Percentiles rank a stretch among this genome's conserved stretches.
Evolutionary conservation across 805 yeast species (phyloP).

Genomic region (Lipomyces spencermartinsiae): DNA sequence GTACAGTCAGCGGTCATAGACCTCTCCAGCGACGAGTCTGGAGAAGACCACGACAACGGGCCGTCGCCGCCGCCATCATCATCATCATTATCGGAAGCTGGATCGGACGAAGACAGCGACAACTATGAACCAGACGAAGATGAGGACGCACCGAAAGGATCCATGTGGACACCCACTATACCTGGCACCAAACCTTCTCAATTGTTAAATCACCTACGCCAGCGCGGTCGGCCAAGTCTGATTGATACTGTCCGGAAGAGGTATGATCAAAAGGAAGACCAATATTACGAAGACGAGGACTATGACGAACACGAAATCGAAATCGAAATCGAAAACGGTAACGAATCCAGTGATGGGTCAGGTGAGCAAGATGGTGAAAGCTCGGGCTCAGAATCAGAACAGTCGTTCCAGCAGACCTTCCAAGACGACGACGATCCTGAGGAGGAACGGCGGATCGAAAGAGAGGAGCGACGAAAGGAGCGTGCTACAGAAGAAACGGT

Average conservation of each 20-base stretch:
- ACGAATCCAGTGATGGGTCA: neutral
- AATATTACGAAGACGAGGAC: neutral
- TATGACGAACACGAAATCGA: constrained; percentile 13
- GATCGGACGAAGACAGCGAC: constrained; percentile 6
- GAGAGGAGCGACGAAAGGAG: constrained; percentile 16
- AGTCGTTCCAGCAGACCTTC: constrained; percentile 5
- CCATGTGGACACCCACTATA: constrained; percentile 26
- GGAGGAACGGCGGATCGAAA: constrained; percentile 11
- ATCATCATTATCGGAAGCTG: constrained; percentile 6
- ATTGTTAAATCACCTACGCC: neutral
- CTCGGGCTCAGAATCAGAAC: constrained; percentile 3
- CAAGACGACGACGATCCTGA: constrained; percentile 26
- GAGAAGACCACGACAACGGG: neutral
- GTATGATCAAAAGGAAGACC: constrained; percentile 4
- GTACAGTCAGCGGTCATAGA: constrained; percentile 8
- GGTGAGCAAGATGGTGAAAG: neutral
- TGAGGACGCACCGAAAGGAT: constrained; percentile 5
- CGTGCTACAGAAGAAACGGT: constrained; percentile 18
- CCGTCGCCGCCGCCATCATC: neutral
- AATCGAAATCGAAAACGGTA: constrained; percentile 13
- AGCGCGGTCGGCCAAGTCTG: neutral
- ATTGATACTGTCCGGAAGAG: neutral
- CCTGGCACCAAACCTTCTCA: constrained; percentile 5
- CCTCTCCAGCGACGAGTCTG: constrained; percentile 18
- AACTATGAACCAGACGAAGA: constrained; percentile 11